Conservation (phyloP, 495 filamentous ascomycete genomes). For the Lindgomyces ingoldianus region DNA sequence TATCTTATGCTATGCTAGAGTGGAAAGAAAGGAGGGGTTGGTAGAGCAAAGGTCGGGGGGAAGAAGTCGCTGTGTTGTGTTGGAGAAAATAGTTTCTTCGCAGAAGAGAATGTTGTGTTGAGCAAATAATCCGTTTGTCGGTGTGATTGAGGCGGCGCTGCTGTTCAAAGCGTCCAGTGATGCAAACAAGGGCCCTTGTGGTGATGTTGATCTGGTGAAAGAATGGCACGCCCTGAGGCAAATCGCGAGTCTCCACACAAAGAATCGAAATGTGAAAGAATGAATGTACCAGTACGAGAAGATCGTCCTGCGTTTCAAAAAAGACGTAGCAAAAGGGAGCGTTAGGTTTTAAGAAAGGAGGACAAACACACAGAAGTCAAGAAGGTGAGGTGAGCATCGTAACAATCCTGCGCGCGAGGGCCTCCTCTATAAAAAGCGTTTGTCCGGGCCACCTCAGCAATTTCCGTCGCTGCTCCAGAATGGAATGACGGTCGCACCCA, state of each 20-base stretch:
- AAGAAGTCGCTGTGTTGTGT: background rate
- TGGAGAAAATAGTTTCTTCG: conserved; percentile 8
- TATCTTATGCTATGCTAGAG: conserved; percentile 6
- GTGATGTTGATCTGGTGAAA: no score
- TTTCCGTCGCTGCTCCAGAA: conserved; percentile 4
- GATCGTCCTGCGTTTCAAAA: conserved; percentile 1
- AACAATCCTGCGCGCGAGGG: background rate
- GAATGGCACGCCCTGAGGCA: conserved; percentile 5
- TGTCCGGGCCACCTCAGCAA: conserved; percentile 10
- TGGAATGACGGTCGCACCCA: background rate
- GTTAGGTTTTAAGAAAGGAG: conserved; percentile 4
- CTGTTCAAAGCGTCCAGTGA: background rate
- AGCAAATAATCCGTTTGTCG: background rate
- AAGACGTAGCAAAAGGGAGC: conserved; percentile 13
- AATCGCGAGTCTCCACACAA: background rate
- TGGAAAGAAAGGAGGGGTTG: background rate
- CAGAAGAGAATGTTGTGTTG: conserved; percentile 7
- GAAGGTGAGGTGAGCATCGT: conserved; percentile 19
- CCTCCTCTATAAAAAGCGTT: conserved; percentile 11
- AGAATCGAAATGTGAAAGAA: conserved; percentile 1
- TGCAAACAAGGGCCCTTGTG: no score
- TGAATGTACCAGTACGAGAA: conserved; percentile 20
- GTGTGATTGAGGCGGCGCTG: background rate
- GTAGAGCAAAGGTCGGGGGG: background rate
- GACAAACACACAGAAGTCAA: background rate